phyloP scores from a whole-genome alignment of 768 basidiomycete species.

The Tylopilus rubrobrunneus region DNA sequence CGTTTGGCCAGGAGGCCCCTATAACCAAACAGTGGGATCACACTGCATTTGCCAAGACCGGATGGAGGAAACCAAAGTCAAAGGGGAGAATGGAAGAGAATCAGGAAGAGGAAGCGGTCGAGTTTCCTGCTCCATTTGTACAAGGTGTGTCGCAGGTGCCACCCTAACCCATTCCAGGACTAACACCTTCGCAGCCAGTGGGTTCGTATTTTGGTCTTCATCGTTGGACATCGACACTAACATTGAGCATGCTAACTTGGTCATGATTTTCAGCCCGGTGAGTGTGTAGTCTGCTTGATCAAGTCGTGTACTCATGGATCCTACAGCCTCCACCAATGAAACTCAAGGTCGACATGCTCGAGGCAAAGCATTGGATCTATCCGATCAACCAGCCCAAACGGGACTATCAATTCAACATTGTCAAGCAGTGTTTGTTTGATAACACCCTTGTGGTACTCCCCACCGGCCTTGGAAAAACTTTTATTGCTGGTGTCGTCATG shows the following conservation, averaged over 20 bases:
- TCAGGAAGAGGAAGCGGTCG: slow-evolving; percentile 53
- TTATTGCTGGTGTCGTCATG: slow-evolving; percentile 97
- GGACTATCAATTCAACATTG: slow-evolving; percentile 94
- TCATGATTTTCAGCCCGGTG: slow-evolving; percentile 29
- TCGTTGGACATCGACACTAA: background rate
- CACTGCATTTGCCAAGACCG: slow-evolving; percentile 80
- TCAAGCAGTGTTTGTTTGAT: slow-evolving; percentile 78
- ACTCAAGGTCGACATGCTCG: slow-evolving; percentile 66
- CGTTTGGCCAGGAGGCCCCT: slow-evolving; percentile 53
- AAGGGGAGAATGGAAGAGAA: slow-evolving; percentile 53
- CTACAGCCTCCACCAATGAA: slow-evolving; percentile 73
- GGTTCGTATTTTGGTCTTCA: slow-evolving; percentile 39
- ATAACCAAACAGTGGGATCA: slow-evolving; percentile 91
- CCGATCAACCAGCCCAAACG: slow-evolving; percentile 85
- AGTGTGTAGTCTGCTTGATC: too few relatives aligned
- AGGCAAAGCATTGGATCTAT: slow-evolving; percentile 84
- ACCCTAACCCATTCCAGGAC: background rate
- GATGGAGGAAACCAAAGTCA: slow-evolving; percentile 53
- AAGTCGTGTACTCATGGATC: too few relatives aligned
- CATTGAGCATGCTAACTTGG: slow-evolving; percentile 6
- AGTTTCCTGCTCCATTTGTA: slow-evolving; percentile 78
- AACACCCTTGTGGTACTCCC: slow-evolving; percentile 97
- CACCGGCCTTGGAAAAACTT: slow-evolving; percentile 96
- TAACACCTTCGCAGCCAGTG: slow-evolving; percentile 38
- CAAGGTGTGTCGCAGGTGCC: slow-evolving; percentile 41